Conservation (phyloP, 768 basidiomycete genomes). For the Psilocybe cyanescens region DNA sequence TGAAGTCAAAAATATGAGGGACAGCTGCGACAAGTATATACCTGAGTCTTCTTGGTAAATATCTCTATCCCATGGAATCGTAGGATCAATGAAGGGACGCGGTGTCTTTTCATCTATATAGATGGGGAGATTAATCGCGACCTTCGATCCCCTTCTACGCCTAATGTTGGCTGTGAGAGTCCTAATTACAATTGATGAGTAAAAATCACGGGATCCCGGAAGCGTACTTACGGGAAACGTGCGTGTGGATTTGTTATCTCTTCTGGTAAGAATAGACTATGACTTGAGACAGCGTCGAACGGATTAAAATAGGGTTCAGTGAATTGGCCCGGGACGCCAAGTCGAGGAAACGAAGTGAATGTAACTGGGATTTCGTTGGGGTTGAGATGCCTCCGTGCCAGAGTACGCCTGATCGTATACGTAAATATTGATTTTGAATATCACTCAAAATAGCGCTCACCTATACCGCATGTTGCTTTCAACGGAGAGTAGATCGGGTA, state of each 20-base stretch:
- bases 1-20: constrained; percentile 6
- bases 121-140: constrained; percentile 93
- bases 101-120: constrained; percentile 89
- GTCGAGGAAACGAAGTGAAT: constrained; percentile 92
- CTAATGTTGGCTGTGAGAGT: constrained; percentile 98
- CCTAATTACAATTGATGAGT: constrained; percentile 42
- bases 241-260: constrained; percentile 97
- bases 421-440: constrained; percentile 3
- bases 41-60: constrained; percentile 86
- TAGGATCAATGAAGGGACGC: constrained; percentile 87
- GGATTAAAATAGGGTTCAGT: constrained; percentile 90
- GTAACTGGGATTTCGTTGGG: constrained; percentile 90
- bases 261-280: constrained; percentile 93
- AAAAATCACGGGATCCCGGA: constrained; percentile 11
- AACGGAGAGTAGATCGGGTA: constrained; percentile 85
- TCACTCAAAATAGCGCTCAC: constrained; percentile 37
- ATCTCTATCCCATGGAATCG: constrained; percentile 87
- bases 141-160: constrained; percentile 87
- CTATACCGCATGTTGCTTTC: constrained; percentile 96
- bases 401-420: constrained; percentile 61
- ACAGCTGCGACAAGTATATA: constrained; percentile 33
- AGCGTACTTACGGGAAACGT: constrained; percentile 87
- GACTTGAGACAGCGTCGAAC: constrained; percentile 77
- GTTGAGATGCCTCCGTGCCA: constrained; percentile 83
- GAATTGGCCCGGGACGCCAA: constrained; percentile 89